A percentile compares a stretch with the other conserved stretches of the same genome.
Evolutionary conservation across 257 asterid genomes (phyloP).

Genomic region (Petunia axillaris): DNA sequence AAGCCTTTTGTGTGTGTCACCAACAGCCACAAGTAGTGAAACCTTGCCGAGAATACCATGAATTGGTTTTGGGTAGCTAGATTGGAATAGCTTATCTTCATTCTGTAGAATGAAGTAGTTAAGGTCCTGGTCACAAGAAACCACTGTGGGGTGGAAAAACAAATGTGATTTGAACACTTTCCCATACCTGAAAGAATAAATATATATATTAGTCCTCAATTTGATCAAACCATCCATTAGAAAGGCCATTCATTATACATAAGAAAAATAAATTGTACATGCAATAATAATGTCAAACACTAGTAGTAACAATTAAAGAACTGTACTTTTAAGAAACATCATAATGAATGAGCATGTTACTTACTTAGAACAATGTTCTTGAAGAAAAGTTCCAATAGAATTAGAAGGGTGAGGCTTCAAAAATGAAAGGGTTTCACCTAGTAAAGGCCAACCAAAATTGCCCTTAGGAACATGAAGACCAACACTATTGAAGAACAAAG

Average conservation of each 20-base stretch:
- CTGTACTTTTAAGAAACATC: not conserved
- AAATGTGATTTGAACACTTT: slow-evolving; percentile 80
- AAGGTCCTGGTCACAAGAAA: slow-evolving; percentile 76
- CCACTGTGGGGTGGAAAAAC: slow-evolving; percentile 71
- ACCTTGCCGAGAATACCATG: slow-evolving; percentile 70
- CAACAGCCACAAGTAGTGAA: slow-evolving; percentile 69
- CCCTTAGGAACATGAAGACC: slow-evolving; percentile 53
- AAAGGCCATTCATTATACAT: no score
- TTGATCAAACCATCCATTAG: no score
- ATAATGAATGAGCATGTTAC: slow-evolving; percentile 22
- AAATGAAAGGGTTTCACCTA: slow-evolving; percentile 74
- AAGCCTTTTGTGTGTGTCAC: slow-evolving; percentile 68
- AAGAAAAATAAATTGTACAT: not conserved
- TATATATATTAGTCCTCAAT: no score
- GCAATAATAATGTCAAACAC: not conserved
- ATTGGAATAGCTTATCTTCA: slow-evolving; percentile 65
- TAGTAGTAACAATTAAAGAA: not conserved
- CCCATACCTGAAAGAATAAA: slow-evolving; percentile 51
- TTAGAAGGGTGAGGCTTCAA: slow-evolving; percentile 73
- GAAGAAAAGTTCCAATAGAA: slow-evolving; percentile 63
- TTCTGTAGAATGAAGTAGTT: slow-evolving; percentile 72
- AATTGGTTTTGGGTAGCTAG: slow-evolving; percentile 76
- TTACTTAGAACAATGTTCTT: slow-evolving; percentile 67
- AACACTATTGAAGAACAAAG: slow-evolving; percentile 46
- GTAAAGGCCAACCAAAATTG: slow-evolving; percentile 72